phyloP scores from a whole-genome alignment of 2,329 filamentous ascomycete genomes.

The Nemania abortiva region DNA sequence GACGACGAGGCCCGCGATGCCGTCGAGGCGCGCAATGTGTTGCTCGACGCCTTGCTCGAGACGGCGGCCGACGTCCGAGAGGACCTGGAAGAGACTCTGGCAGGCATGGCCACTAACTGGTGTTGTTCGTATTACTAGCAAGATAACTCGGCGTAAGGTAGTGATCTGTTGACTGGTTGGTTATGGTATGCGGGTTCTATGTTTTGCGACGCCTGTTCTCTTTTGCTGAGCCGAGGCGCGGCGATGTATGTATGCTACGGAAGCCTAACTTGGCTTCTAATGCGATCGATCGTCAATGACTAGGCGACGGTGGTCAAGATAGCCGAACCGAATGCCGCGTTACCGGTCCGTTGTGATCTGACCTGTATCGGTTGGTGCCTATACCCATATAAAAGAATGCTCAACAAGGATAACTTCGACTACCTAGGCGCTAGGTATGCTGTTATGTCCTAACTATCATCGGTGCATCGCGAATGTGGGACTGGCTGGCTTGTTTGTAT shows the following conservation, averaged over 20 bases:
- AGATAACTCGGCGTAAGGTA: not conserved
- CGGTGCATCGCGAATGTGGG: conserved; percentile 10
- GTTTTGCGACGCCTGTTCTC: not conserved
- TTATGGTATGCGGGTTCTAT: not conserved
- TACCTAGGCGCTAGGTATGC: not conserved
- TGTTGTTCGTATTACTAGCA: not conserved
- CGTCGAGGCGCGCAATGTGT: conserved; percentile 58
- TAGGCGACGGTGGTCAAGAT: not conserved
- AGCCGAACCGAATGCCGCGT: not conserved
- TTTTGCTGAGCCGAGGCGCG: not conserved
- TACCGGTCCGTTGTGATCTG: too few species aligned
- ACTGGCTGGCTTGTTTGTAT: conserved; percentile 32
- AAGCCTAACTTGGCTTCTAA: not conserved
- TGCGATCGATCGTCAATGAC: not conserved
- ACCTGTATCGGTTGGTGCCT: not conserved
- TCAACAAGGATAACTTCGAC: too few species aligned
- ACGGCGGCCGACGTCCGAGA: conserved; percentile 59
- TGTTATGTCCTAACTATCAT: not conserved
- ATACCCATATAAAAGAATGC: too few species aligned
- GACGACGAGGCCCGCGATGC: conserved; percentile 62
- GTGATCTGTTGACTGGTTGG: not conserved
- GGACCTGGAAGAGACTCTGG: conserved; percentile 61
- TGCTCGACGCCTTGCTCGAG: conserved; percentile 56
- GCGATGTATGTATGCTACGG: not conserved
- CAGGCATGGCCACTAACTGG: conserved; percentile 58